These are phyloP conservation scores for Quercus lobata DNA, from an alignment of 331 rosid species.

Conservation along the genomic window DNA sequence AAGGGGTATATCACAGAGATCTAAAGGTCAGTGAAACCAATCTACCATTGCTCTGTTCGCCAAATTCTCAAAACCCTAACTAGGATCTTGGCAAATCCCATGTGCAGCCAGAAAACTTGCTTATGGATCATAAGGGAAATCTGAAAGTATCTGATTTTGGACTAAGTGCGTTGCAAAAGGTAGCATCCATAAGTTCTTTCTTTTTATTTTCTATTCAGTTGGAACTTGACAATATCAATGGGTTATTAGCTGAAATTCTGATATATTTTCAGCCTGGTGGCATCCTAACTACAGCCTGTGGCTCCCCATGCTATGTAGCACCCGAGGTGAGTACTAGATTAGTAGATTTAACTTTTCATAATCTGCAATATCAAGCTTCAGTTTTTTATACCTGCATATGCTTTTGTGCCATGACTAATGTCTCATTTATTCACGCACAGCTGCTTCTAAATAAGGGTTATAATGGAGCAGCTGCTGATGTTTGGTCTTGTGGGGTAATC, in stretches of 20 bases:
- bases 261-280: constrained; percentile 45
- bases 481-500: constrained; percentile 88
- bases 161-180: constrained; percentile 71
- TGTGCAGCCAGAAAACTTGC: constrained; percentile 75
- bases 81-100: constrained; percentile 9
- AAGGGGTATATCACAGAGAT: constrained; percentile 76
- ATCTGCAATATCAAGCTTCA: neutral
- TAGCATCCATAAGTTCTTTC: constrained; percentile 18
- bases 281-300: constrained; percentile 59
- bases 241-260: constrained; percentile 15
- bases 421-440: constrained; percentile 27
- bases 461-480: constrained; percentile 79
- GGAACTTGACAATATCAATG: neutral
- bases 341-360: neutral
- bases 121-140: constrained; percentile 60
- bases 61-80: constrained; percentile 1
- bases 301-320: constrained; percentile 86
- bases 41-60: neutral
- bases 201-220: neutral
- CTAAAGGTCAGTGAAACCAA: constrained; percentile 50
- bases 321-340: constrained; percentile 56
- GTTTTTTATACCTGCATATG: constrained; percentile 3
- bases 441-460: constrained; percentile 50
- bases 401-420: neutral
- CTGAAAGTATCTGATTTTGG: constrained; percentile 80